Base-by-base conservation (phyloP, 140 eudicot genomes). In the Anethum foeniculum region DNA sequence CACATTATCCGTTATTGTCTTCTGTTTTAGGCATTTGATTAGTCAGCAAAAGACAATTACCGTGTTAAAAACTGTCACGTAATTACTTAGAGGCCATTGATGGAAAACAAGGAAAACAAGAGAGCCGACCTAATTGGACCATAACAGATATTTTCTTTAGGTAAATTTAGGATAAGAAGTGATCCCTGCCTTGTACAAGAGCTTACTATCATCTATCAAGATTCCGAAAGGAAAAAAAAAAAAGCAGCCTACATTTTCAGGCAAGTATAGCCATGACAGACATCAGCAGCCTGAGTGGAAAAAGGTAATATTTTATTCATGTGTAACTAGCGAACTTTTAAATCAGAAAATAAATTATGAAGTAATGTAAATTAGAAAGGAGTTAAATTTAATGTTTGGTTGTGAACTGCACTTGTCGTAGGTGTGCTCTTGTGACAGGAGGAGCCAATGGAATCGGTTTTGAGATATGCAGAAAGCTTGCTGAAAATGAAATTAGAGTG, bases 391-490 rank as follows among this genome's bases (percentile, higher is more conserved):
- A 2, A 21, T 72, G 7, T 39, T 72, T 19, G 9, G 32, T 43
- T 72, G 51, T 38, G 77, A 25, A n/a, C 10, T 60, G 69, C 16
- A 60, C 34, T 25, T 60, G 69, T 60, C 34, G 34, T n/a, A 60
- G 69, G 69, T 60, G 69, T 60, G 69, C 77, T 72, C 75, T 84
- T 68, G 82, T 84, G 30, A 84, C 81, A 14, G 87, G 87, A 21
- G 84, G 79, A 1, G 72, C 15, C 34, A 72, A 15, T 21, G 77
- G 77, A 39, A 72, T 72, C 27, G 77, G 76, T 13, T 23, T 71
- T 18, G 48, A 71, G 76, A 71, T 71, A 5, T 71, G 76, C 44
- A 39, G 76, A 16, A 71, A 85, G 47, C 58, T 85, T 8, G 83
- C 88, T 0, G 62, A 77, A 16, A 74, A 75, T 12, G 83, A 77